These are phyloP conservation scores for Polytrichum commune DNA, from an alignment of 225 moss, liverwort and hornwort species.

Conservation along the genomic window DNA sequence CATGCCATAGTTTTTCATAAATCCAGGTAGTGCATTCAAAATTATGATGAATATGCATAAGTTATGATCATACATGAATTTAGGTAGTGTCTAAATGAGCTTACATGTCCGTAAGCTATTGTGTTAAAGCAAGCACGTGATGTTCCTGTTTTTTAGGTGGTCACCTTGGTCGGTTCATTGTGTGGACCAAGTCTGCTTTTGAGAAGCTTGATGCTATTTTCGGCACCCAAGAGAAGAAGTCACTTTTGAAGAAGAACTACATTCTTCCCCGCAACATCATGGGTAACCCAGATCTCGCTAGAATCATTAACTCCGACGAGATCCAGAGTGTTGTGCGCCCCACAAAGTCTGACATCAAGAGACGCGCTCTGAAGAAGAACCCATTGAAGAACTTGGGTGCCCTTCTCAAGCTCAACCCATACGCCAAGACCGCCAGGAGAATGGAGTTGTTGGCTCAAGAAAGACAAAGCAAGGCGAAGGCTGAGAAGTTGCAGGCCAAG, in stretches of 20 bases:
- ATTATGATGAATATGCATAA: no score
- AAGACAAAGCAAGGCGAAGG: constrained; percentile 70
- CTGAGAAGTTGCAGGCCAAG: constrained; percentile 74
- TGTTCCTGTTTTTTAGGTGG: constrained; percentile 31
- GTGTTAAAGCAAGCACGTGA: not conserved
- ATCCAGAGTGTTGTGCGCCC: constrained; percentile 82
- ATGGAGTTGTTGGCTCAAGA: constrained; percentile 81
- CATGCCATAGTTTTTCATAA: no score
- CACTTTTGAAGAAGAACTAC: constrained; percentile 67
- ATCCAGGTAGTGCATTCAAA: no score
- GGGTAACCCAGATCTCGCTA: constrained; percentile 67
- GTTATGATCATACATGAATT: no score
- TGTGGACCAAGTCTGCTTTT: constrained; percentile 86
- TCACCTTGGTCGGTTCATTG: constrained; percentile 76
- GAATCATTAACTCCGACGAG: constrained; percentile 88
- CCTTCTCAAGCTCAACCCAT: constrained; percentile 89
- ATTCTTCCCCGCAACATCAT: constrained; percentile 69
- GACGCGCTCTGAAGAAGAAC: constrained; percentile 84
- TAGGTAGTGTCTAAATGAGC: no score
- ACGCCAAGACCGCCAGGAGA: constrained; percentile 82
- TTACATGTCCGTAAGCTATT: no score
- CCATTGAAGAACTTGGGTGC: constrained; percentile 86
- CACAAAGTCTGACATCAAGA: constrained; percentile 59
- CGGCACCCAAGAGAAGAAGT: constrained; percentile 65
- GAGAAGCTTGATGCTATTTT: constrained; percentile 80